phyloP scores from a whole-genome alignment of 257 asterid species.

The Petunia axillaris region DNA sequence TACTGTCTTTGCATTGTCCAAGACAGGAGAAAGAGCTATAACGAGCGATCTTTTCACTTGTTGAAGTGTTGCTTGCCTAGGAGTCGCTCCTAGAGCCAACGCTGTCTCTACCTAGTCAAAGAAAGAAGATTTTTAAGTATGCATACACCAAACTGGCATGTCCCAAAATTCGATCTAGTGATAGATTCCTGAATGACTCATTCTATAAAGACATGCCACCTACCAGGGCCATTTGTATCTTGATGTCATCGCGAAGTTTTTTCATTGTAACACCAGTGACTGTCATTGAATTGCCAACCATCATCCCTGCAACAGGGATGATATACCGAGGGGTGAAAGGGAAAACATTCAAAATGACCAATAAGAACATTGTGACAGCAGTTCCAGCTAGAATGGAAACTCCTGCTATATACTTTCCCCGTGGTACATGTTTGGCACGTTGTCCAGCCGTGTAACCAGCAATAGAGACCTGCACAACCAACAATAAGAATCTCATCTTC shows the following conservation, averaged over 20 bases:
- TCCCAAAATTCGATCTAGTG: not conserved
- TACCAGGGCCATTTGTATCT: constrained; percentile 72
- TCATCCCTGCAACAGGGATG: constrained; percentile 91
- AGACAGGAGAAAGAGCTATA: constrained; percentile 80
- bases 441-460: constrained; percentile 96
- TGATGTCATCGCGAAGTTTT: constrained; percentile 86
- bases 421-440: constrained; percentile 87
- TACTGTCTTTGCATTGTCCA: constrained; percentile 91
- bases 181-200: too few species aligned
- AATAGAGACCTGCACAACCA: constrained; percentile 51
- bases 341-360: constrained; percentile 65
- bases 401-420: constrained; percentile 86
- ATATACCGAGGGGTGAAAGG: constrained; percentile 92
- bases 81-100: constrained; percentile 91
- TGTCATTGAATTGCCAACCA: constrained; percentile 95
- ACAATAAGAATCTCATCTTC: not conserved
- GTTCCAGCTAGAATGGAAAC: constrained; percentile 76
- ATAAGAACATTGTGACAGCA: constrained; percentile 58
- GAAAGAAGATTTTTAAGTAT: not conserved
- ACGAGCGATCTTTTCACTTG: constrained; percentile 86
- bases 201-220: not conserved
- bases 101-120: constrained; percentile 82
- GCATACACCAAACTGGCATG: not conserved
- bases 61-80: constrained; percentile 82
- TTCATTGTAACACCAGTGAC: constrained; percentile 97